These are phyloP conservation scores for Sesbania bispinosa DNA, from an alignment of 306 rosid species.

Conservation along the genomic window DNA sequence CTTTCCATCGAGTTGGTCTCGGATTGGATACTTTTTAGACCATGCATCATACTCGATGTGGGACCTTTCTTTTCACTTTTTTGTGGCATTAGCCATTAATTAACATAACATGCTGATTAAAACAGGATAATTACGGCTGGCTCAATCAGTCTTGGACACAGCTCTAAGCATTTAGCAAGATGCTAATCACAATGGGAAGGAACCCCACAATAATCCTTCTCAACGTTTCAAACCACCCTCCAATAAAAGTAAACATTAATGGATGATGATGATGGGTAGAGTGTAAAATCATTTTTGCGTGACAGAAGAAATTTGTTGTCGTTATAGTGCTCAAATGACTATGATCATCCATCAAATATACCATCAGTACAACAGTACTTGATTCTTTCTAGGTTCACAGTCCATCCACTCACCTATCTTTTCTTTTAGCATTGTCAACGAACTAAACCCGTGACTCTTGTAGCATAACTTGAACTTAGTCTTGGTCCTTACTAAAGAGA, in stretches of 20 bases:
- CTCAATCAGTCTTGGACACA: background rate
- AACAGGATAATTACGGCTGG: background rate
- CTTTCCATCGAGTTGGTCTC: conserved; percentile 13
- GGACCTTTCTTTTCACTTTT: background rate
- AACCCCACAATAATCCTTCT: background rate
- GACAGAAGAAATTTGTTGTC: background rate
- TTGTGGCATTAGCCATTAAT: background rate
- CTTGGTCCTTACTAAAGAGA: background rate
- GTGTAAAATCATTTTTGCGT: too few species aligned
- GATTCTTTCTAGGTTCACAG: background rate
- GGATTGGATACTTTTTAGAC: conserved; percentile 32
- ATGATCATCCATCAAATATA: background rate
- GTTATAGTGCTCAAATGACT: conserved; percentile 11
- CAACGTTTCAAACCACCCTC: conserved; percentile 8
- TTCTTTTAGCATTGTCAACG: background rate
- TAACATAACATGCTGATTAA: background rate
- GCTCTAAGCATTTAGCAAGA: background rate
- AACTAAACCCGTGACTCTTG: conserved; percentile 15
- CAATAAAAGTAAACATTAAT: background rate
- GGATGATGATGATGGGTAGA: background rate
- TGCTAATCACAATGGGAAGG: background rate
- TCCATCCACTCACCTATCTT: background rate
- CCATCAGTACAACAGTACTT: background rate
- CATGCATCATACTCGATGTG: background rate
- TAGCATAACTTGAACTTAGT: background rate